phyloP scores from a whole-genome alignment of 257 asterid species.

The Lithospermum erythrorhizon region DNA sequence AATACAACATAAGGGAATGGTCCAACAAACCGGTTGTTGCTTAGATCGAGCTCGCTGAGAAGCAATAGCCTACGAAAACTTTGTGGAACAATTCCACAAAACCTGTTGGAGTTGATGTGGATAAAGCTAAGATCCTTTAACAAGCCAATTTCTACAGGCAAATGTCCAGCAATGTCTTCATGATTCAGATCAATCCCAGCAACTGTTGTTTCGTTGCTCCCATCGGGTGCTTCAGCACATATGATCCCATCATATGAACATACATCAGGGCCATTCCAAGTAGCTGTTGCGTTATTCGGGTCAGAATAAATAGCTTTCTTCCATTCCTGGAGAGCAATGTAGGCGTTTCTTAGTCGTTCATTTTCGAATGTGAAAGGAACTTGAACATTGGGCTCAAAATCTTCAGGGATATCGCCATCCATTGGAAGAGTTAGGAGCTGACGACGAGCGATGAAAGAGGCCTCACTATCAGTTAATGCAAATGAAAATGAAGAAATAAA shows the following conservation, averaged over 20 bases:
- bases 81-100: slow-evolving; percentile 72
- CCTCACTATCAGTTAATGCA: slow-evolving; percentile 23
- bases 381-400: slow-evolving; percentile 8
- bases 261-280: slow-evolving; percentile 67
- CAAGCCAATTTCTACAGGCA: slow-evolving; percentile 65
- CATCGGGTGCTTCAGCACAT: slow-evolving; percentile 55
- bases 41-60: slow-evolving; percentile 61
- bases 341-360: slow-evolving; percentile 45
- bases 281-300: slow-evolving; percentile 45
- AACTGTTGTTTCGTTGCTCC: slow-evolving; percentile 41
- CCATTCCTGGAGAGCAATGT: slow-evolving; percentile 68
- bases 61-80: slow-evolving; percentile 26
- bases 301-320: slow-evolving; percentile 63
- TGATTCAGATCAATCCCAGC: slow-evolving; percentile 83
- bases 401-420: slow-evolving; percentile 12
- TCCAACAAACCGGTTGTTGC: slow-evolving; percentile 91
- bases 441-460: slow-evolving; percentile 20
- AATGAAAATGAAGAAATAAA: slow-evolving; percentile 6
- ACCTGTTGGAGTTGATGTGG: slow-evolving; percentile 68
- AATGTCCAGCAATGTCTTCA: slow-evolving; percentile 81
- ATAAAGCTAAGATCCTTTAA: slow-evolving; percentile 52
- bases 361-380: slow-evolving; percentile 18
- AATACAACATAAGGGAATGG: slow-evolving; percentile 56
- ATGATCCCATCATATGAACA: slow-evolving; percentile 62
- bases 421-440: slow-evolving; percentile 13